A percentile compares a stretch with the other conserved stretches of the same genome.
These are phyloP conservation scores for Leucosporidium yakuticum DNA, from an alignment of 768 basidiomycete species.

Conservation along the genomic window DNA sequence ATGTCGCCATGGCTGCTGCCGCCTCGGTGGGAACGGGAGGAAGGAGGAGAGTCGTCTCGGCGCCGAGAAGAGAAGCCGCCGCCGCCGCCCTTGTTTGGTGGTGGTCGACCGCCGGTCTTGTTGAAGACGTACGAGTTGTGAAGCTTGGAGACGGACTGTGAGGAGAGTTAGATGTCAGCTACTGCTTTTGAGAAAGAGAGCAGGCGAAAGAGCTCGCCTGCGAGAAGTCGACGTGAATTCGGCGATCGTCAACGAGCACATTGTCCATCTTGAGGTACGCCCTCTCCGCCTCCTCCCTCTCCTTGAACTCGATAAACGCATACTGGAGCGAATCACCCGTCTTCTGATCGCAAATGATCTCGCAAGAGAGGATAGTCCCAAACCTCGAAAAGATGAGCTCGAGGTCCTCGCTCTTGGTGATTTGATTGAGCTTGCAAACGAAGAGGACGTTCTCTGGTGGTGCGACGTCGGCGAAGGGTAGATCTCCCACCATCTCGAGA, in stretches of 20 bases:
- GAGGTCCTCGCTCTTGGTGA: constrained; percentile 90
- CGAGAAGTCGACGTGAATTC: constrained; percentile 99
- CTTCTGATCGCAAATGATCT: constrained; percentile 91
- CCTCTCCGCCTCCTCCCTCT: constrained; percentile 88
- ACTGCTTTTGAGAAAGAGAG: not conserved
- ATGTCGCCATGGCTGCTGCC: constrained; percentile 44
- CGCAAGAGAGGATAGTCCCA: constrained; percentile 92
- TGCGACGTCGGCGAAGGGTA: constrained; percentile 94
- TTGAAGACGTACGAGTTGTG: constrained; percentile 63
- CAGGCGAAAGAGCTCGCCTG: constrained; percentile 40
- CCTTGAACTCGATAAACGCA: constrained; percentile 97
- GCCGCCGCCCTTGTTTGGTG: constrained; percentile 55
- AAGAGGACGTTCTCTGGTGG: constrained; percentile 98
- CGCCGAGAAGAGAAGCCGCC: constrained; percentile 5
- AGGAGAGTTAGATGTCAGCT: constrained; percentile 40
- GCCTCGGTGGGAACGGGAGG: constrained; percentile 23
- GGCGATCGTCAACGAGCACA: constrained; percentile 89
- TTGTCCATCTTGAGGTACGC: constrained; percentile 99
- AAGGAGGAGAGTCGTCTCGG: constrained; percentile 2
- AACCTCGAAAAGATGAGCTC: constrained; percentile 96
- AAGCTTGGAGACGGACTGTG: constrained; percentile 86
- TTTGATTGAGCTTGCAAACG: constrained; percentile 96
- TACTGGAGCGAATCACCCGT: constrained; percentile 96
- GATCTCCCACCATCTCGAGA: constrained; percentile 97
- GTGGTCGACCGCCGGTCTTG: constrained; percentile 36